These are phyloP conservation scores for Leptosphaerulina australis DNA, from an alignment of 2,329 filamentous ascomycete genomes.

Conservation along the genomic window DNA sequence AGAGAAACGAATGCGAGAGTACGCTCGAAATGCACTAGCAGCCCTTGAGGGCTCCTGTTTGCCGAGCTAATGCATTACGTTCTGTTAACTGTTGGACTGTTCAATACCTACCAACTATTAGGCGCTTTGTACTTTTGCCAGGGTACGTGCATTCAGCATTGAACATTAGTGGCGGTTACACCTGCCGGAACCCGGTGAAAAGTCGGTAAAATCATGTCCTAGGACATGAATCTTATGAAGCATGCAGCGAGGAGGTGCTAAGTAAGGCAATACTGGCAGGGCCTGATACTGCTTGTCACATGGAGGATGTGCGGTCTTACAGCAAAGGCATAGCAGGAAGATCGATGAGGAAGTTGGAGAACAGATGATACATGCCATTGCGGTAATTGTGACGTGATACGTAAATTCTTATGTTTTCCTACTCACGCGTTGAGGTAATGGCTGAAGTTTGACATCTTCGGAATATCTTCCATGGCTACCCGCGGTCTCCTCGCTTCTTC, in stretches of 20 bases:
- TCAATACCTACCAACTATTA: background rate
- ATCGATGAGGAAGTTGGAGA: conserved; percentile 6
- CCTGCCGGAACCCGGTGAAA: background rate
- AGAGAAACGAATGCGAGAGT: background rate
- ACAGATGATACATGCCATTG: background rate
- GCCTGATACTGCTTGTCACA: background rate
- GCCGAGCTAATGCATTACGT: background rate
- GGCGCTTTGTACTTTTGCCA: background rate
- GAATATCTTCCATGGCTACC: background rate
- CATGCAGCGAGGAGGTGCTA: background rate
- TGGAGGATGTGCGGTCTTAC: conserved; percentile 1
- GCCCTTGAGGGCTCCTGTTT: background rate
- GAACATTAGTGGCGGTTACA: background rate
- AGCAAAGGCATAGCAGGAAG: conserved; percentile 3
- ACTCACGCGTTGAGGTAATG: background rate
- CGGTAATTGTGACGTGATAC: background rate
- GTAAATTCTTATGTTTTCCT: background rate
- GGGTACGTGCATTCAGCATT: background rate
- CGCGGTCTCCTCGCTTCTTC: background rate
- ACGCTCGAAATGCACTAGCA: background rate
- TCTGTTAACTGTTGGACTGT: background rate
- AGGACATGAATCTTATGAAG: background rate
- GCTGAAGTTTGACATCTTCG: background rate
- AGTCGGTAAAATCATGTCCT: background rate
- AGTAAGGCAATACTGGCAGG: background rate